Base-by-base conservation (phyloP, 352 stramenopile species). In the Pythium diclinum region DNA sequence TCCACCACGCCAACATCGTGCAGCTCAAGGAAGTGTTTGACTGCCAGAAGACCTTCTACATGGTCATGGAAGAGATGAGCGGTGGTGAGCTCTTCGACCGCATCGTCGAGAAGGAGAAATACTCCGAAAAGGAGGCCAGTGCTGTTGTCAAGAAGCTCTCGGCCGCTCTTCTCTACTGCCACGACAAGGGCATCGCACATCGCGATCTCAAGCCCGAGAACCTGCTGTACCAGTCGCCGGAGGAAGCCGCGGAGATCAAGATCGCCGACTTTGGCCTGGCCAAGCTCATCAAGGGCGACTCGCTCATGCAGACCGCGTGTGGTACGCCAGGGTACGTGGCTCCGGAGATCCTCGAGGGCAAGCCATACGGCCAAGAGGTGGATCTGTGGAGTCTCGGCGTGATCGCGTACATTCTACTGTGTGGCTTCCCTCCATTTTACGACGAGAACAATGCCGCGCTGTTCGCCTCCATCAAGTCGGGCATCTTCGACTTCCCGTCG, bases 351-450 rank as follows among this genome's bases (percentile, higher is more conserved):
- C 73, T 99, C 28, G 83, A 97, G 66, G 90, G 92, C 6, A 81
- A 89, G 19, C 78, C 85, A 32, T 99, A 99, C 73, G 92, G 92
- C 63, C 87, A 79, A 9, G 92, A 98, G 75, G 91, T 97, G 7
- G 95, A 98, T 74, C 89, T 98, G 58, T 99, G 95, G 94, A 96
- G 79, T 76, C 79, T 99, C 25, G 97, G 97, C 16, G 95, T 99
- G 36, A 99, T 99, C 76, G 74, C 95, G 3, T 99, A 99, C 83
- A 96, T 96, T 59, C 53, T 96, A 68, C 59, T 94, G 23, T 98
- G 89, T 57, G 97, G 97, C 6, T 97, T 96, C 53, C 96, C 96
- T 32, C 97, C 97, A 2, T 99, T 99, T 75, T 97, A 98, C 75
- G 88, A 97, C 66, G 91, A 97, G 53, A 90, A 96, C 78, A 96